These are phyloP conservation scores for Phytophthora agathidicida DNA, from an alignment of 352 stramenopile species.

Conservation along the genomic window DNA sequence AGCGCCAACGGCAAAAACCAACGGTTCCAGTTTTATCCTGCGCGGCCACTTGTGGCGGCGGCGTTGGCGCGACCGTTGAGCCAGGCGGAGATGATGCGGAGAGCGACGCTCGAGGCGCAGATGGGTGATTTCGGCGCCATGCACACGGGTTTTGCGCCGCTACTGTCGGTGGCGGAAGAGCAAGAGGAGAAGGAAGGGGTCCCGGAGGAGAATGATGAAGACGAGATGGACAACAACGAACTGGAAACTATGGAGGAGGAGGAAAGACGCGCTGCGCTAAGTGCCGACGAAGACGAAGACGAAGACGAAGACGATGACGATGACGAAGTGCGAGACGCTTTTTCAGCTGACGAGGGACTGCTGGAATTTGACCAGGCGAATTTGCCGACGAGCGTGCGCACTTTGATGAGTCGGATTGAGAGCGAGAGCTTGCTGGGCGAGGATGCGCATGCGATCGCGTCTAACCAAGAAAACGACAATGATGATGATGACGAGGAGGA, in stretches of 20 bases:
- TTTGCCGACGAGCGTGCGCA: conserved; percentile 51
- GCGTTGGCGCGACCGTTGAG: conserved; percentile 33
- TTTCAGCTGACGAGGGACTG: conserved; percentile 25
- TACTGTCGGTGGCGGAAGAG: conserved; percentile 5
- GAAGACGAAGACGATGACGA: conserved; percentile 4
- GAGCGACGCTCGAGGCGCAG: conserved; percentile 23
- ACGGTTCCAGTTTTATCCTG: conserved; percentile 46
- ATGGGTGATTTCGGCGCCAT: conserved; percentile 34
- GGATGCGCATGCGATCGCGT: conserved; percentile 21
- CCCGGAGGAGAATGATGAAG: conserved; percentile 20
- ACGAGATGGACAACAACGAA: conserved; percentile 37
- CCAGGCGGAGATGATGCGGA: conserved; percentile 29
- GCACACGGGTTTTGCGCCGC: conserved; percentile 36
- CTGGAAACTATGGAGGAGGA: conserved; percentile 44
- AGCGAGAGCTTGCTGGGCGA: conserved; percentile 43
- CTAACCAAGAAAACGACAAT: conserved; percentile 51
- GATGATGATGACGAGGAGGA: conserved; percentile 10
- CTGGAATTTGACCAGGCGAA: conserved; percentile 55
- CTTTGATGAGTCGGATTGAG: conserved; percentile 59
- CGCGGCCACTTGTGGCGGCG: conserved; percentile 27
- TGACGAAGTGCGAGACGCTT: not conserved
- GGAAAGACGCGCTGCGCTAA: conserved; percentile 25
- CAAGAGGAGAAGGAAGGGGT: conserved; percentile 29
- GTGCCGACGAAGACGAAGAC: conserved; percentile 18
- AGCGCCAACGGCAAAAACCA: conserved; percentile 14